A percentile compares a stretch with the other conserved stretches of the same genome.
phyloP scores from a whole-genome alignment of 495 filamentous ascomycete species.

The Coniosporium apollinis region DNA sequence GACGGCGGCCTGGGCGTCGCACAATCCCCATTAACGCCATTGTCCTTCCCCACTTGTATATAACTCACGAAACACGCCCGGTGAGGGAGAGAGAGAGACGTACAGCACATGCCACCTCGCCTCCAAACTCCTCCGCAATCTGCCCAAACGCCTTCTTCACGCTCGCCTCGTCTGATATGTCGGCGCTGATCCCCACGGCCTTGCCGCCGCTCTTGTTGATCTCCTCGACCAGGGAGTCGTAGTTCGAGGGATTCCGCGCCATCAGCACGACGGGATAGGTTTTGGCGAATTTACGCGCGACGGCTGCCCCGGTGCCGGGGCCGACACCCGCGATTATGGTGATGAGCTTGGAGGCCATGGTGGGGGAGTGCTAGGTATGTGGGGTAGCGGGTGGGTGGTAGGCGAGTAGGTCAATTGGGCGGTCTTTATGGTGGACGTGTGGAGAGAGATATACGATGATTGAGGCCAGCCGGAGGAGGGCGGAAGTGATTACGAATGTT shows the following conservation, averaged over 20 bases:
- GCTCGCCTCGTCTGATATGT: constrained; percentile 46
- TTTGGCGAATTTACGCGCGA: constrained; percentile 53
- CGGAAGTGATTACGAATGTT: too few species aligned
- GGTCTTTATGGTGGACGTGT: too few species aligned
- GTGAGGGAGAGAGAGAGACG: not conserved
- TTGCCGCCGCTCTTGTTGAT: constrained; percentile 54
- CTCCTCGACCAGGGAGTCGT: constrained; percentile 49
- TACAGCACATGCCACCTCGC: constrained; percentile 18
- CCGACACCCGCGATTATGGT: constrained; percentile 64
- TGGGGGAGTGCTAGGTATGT: too few species aligned
- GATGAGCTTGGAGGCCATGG: constrained; percentile 30
- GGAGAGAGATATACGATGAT: too few species aligned
- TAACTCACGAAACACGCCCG: not conserved
- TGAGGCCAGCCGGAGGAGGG: too few species aligned
- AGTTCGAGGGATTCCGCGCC: constrained; percentile 50
- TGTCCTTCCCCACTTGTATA: not conserved
- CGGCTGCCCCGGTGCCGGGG: constrained; percentile 44
- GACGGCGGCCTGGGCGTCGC: constrained; percentile 49
- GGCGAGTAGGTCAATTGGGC: too few species aligned
- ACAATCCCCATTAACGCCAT: not conserved
- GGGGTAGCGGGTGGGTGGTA: too few species aligned
- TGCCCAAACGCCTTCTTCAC: constrained; percentile 48
- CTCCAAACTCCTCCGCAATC: constrained; percentile 40
- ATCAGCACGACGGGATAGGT: constrained; percentile 61
- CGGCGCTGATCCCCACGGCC: constrained; percentile 61